Percentiles rank a stretch among this genome's conserved stretches.
These are phyloP conservation scores for Vitellaria paradoxa DNA, from an alignment of 179 eudicot species.

Conservation along the genomic window DNA sequence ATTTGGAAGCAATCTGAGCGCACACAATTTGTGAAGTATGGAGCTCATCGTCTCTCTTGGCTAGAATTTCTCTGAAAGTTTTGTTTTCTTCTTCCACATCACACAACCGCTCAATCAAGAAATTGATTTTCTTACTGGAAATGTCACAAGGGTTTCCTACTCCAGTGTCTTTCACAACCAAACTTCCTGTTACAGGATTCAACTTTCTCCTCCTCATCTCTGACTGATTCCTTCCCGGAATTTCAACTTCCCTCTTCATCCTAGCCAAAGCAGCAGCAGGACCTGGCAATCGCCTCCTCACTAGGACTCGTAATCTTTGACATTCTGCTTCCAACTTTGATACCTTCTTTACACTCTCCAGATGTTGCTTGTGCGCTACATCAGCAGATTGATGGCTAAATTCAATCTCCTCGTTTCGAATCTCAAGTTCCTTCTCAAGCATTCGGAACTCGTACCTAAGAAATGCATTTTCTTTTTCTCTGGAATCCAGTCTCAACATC, in stretches of 20 bases:
- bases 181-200: slow-evolving; percentile 19
- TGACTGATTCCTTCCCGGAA: slow-evolving; percentile 19
- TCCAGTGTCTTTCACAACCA: background rate
- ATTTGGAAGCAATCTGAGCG: slow-evolving; percentile 34
- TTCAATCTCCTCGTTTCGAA: slow-evolving; percentile 47
- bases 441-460: slow-evolving; percentile 62
- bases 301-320: slow-evolving; percentile 50
- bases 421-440: slow-evolving; percentile 70
- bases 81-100: slow-evolving; percentile 68
- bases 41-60: slow-evolving; percentile 55
- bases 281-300: slow-evolving; percentile 49
- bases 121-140: slow-evolving; percentile 24
- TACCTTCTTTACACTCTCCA: slow-evolving; percentile 48
- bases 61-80: slow-evolving; percentile 44
- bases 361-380: slow-evolving; percentile 33
- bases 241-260: slow-evolving; percentile 28
- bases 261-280: slow-evolving; percentile 26
- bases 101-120: slow-evolving; percentile 41
- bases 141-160: slow-evolving; percentile 11
- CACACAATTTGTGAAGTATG: slow-evolving; percentile 35
- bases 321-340: slow-evolving; percentile 68
- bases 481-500: slow-evolving; percentile 54
- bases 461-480: slow-evolving; percentile 70
- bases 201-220: slow-evolving; percentile 28
- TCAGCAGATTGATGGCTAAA: slow-evolving; percentile 40